Evolutionary conservation across 768 basidiomycete species (phyloP).

Genomic region (Phlebiopsis flavidoalba): DNA sequence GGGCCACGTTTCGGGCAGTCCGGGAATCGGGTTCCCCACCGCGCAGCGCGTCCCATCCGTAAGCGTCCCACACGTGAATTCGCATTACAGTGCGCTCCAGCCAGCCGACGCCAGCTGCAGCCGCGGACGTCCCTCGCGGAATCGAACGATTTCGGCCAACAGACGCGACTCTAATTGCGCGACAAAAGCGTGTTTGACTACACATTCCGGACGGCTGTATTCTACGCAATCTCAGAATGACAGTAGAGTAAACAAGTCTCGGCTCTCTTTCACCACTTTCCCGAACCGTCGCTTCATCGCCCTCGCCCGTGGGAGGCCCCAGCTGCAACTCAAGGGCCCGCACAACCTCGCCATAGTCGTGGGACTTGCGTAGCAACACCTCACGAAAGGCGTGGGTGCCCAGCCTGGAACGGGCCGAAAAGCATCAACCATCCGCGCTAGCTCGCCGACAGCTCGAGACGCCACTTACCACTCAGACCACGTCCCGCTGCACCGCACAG

Average conservation of each 20-base stretch:
- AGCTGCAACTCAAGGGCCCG: constrained; percentile 47
- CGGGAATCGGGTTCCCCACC: background rate
- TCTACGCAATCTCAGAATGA: background rate
- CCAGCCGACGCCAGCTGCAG: background rate
- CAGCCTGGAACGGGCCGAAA: constrained; percentile 47
- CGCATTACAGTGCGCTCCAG: background rate
- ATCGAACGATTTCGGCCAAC: too few relatives aligned
- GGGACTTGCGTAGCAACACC: constrained; percentile 51
- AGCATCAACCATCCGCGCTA: background rate
- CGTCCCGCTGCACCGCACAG: constrained; percentile 42
- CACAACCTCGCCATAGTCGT: constrained; percentile 43
- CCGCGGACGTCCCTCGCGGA: too few relatives aligned
- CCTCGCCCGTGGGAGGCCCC: constrained; percentile 38
- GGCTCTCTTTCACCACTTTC: constrained; percentile 27
- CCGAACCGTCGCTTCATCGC: constrained; percentile 41
- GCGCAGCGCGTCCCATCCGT: background rate
- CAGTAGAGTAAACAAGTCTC: background rate
- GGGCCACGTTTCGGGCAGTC: background rate
- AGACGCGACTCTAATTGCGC: too few relatives aligned
- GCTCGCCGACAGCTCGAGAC: background rate
- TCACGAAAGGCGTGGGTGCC: constrained; percentile 75
- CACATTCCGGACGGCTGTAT: background rate
- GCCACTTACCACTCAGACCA: constrained; percentile 57
- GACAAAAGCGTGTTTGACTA: background rate
- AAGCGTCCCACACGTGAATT: constrained; percentile 6